These are phyloP conservation scores for Phaeosphaeriaceae sp. DNA, from an alignment of 2,329 filamentous ascomycete species.

Conservation along the genomic window DNA sequence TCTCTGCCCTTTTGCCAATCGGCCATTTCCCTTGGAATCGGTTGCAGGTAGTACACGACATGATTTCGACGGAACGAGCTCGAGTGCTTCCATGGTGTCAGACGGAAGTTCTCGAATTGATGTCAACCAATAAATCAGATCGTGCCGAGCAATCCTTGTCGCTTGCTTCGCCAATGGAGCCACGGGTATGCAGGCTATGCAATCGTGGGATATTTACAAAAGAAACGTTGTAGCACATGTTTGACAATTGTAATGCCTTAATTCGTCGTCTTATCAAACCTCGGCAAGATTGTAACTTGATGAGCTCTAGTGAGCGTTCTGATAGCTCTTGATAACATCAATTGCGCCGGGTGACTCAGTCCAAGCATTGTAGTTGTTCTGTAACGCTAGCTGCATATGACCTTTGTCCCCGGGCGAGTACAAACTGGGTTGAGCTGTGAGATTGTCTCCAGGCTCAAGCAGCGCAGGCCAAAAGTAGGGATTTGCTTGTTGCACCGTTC, in stretches of 20 bases:
- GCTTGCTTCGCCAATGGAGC: not conserved
- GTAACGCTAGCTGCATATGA: slow-evolving; percentile 26
- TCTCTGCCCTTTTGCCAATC: not conserved
- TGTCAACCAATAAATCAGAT: not conserved
- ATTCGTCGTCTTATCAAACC: too few relatives aligned
- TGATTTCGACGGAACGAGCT: not conserved
- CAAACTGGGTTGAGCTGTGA: not conserved
- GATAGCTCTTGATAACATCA: slow-evolving; percentile 17
- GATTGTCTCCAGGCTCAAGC: slow-evolving; percentile 2
- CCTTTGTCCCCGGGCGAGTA: slow-evolving; percentile 21
- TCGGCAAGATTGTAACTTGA: too few relatives aligned
- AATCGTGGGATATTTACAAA: not conserved
- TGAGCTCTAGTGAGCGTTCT: not conserved
- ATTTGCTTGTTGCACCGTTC: slow-evolving; percentile 5
- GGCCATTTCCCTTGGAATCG: slow-evolving; percentile 6
- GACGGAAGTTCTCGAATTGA: not conserved
- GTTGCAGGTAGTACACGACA: slow-evolving; percentile 6
- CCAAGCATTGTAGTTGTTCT: not conserved
- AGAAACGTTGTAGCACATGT: not conserved
- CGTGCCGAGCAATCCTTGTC: not conserved
- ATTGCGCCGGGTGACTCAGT: slow-evolving; percentile 17
- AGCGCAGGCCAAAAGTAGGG: slow-evolving; percentile 15
- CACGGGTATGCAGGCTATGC: not conserved
- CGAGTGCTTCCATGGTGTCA: not conserved
- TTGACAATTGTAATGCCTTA: not conserved